Conservation (phyloP, 306 rosid species). For the Quercus bicolor region DNA sequence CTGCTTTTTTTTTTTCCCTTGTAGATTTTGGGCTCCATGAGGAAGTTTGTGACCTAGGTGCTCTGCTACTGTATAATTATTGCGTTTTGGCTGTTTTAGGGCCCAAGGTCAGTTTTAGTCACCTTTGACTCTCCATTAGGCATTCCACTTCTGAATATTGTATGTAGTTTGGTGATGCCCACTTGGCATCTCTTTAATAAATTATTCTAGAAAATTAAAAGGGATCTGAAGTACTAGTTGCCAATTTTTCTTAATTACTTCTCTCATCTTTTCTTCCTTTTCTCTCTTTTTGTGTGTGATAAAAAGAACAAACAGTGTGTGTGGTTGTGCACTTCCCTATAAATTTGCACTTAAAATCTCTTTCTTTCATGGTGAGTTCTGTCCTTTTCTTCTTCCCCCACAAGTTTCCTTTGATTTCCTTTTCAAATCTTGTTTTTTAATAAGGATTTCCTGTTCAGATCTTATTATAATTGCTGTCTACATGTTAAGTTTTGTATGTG, state of each 20-base stretch:
- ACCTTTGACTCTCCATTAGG: not conserved
- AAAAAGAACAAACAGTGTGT: too few relatives aligned
- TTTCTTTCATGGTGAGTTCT: not conserved
- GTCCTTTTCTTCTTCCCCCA: not conserved
- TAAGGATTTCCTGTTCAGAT: conserved; percentile 1
- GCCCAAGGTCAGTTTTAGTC: not conserved
- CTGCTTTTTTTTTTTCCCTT: not conserved
- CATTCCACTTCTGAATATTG: not conserved
- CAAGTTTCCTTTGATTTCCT: too few relatives aligned
- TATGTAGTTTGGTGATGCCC: not conserved
- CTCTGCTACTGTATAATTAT: too few relatives aligned
- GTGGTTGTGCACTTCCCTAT: not conserved
- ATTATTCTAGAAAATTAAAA: not conserved
- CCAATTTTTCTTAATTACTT: not conserved
- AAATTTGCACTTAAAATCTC: not conserved
- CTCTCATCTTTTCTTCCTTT: not conserved
- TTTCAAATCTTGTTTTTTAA: too few relatives aligned
- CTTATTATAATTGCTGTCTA: conserved; percentile 1
- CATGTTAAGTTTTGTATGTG: not conserved
- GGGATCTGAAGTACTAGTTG: not conserved
- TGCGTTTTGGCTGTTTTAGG: too few relatives aligned
- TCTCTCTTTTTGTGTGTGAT: not conserved
- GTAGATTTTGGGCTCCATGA: not conserved
- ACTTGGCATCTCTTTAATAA: not conserved
- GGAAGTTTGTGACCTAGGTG: not conserved